A percentile compares a stretch with the other conserved stretches of the same genome.
phyloP scores from a whole-genome alignment of 495 filamentous ascomycete species.

The Xylaria grammica region DNA sequence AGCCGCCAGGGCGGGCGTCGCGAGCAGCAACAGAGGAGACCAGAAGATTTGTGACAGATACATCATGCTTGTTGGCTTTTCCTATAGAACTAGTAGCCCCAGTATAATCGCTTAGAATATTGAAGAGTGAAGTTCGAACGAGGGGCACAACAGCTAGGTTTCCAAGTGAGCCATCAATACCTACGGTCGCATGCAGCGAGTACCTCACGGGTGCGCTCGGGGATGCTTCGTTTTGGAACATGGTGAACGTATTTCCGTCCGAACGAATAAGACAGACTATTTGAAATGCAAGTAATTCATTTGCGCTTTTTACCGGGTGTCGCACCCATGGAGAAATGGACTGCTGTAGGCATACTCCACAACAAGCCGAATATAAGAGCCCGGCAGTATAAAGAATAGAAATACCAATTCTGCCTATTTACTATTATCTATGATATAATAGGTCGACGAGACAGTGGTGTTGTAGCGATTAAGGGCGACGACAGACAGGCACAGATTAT shows the following conservation, averaged over 20 bases:
- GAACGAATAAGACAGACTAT: not conserved
- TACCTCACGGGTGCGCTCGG: not conserved
- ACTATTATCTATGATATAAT: not conserved
- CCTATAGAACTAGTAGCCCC: not conserved
- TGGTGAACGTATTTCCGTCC: not conserved
- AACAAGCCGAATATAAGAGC: not conserved
- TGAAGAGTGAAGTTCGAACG: not conserved
- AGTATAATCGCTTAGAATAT: not conserved
- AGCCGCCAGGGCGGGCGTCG: not conserved
- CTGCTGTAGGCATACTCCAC: not conserved
- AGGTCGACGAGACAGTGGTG: not conserved
- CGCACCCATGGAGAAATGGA: not conserved
- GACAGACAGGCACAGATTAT: too few relatives aligned
- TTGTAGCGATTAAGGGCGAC: not conserved
- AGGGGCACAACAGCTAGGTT: not conserved
- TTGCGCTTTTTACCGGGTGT: not conserved
- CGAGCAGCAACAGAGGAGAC: not conserved
- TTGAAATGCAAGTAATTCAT: not conserved
- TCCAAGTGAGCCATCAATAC: not conserved
- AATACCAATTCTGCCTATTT: not conserved
- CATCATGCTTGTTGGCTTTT: not conserved
- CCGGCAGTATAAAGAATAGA: not conserved
- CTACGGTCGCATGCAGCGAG: not conserved
- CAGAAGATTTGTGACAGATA: not conserved
- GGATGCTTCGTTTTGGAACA: not conserved